Conservation (phyloP, 2,329 filamentous ascomycete genomes). For the Paecilomyces niveus region DNA sequence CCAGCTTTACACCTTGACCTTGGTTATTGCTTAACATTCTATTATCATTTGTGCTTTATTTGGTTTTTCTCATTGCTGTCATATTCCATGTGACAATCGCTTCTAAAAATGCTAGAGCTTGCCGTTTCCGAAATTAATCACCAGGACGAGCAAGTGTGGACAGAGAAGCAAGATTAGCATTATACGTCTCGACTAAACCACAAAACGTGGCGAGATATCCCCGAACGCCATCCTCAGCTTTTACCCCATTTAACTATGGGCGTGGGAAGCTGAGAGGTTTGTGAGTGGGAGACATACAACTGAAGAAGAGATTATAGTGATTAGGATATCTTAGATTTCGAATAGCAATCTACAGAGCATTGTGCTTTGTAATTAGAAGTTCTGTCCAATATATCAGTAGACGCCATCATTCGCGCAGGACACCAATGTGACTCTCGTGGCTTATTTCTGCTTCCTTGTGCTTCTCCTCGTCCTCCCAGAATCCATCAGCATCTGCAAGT, state of each 20-base stretch:
- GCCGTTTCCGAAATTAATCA: slow-evolving; percentile 41
- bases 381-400: not conserved
- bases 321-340: not conserved
- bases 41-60: slow-evolving; percentile 1
- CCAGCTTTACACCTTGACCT: not conserved
- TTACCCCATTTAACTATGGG: slow-evolving; percentile 41
- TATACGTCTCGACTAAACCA: slow-evolving; percentile 17
- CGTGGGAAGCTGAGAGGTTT: slow-evolving; percentile 34
- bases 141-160: slow-evolving; percentile 51
- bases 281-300: slow-evolving; percentile 37
- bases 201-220: slow-evolving; percentile 19
- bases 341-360: not conserved
- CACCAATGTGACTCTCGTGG: not conserved
- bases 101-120: slow-evolving; percentile 52
- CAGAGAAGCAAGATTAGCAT: slow-evolving; percentile 49
- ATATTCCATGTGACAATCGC: slow-evolving; percentile 15
- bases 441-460: not conserved
- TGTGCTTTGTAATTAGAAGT: not conserved
- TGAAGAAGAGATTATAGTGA: not conserved
- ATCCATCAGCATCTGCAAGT: not conserved
- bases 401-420: too few species aligned
- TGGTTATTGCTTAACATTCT: not conserved
- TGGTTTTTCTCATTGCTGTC: not conserved
- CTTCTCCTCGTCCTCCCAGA: not conserved
- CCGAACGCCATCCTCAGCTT: slow-evolving; percentile 30